Conservation (phyloP, 345 rosid species). For the Salix suchowensis region DNA sequence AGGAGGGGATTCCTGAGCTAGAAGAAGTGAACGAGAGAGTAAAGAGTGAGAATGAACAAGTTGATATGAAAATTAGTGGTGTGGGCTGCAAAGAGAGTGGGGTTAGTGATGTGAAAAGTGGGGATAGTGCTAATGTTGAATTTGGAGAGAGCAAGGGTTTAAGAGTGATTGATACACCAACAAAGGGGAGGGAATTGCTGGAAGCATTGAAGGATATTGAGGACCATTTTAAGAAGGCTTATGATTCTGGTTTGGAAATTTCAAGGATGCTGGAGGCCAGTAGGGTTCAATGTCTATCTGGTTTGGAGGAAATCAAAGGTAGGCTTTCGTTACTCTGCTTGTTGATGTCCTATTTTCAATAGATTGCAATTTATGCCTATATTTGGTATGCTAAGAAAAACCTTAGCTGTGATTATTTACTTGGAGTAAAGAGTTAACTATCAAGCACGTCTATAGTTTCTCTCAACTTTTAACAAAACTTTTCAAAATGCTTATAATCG, state of each 20-base stretch:
- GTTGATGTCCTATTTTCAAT: neutral
- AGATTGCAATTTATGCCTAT: neutral
- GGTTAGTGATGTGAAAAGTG: constrained; percentile 4
- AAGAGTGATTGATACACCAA: constrained; percentile 20
- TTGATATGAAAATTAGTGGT: constrained; percentile 7
- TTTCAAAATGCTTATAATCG: too few species aligned
- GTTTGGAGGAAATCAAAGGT: constrained; percentile 42
- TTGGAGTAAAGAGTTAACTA: neutral
- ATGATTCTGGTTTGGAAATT: constrained; percentile 44
- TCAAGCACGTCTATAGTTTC: neutral
- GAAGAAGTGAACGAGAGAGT: constrained; percentile 30
- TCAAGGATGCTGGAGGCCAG: constrained; percentile 43
- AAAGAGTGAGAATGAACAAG: constrained; percentile 14
- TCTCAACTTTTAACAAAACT: too few species aligned
- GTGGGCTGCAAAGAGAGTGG: constrained; percentile 6
- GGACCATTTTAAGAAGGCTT: constrained; percentile 36
- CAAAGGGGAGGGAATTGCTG: constrained; percentile 34
- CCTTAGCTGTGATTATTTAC: neutral
- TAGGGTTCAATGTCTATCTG: constrained; percentile 30
- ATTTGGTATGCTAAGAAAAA: neutral
- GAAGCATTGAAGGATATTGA: constrained; percentile 40
- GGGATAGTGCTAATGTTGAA: constrained; percentile 2
- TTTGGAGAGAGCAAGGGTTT: constrained; percentile 15
- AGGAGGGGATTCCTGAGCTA: constrained; percentile 34
- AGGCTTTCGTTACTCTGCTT: neutral